phyloP scores from a whole-genome alignment of 305 asterid genomes.

The Lippia alba region DNA sequence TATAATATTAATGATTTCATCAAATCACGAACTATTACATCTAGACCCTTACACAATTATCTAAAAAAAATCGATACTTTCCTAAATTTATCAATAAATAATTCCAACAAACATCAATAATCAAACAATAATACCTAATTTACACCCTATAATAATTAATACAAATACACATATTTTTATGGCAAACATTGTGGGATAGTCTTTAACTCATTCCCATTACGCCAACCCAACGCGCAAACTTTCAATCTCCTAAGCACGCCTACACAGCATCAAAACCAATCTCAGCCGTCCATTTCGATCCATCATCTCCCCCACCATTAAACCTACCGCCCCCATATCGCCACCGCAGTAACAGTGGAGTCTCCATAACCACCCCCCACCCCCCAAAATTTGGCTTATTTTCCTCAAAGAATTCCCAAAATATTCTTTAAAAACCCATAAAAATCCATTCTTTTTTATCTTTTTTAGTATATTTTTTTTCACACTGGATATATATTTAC shows the following conservation, averaged over 20 bases:
- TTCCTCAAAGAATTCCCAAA: slow-evolving; percentile 9
- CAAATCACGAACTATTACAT: no score
- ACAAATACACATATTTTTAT: neutral
- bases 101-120: no score
- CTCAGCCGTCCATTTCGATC: slow-evolving; percentile 35
- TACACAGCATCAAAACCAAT: slow-evolving; percentile 31
- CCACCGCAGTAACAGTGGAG: slow-evolving; percentile 43
- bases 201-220: neutral
- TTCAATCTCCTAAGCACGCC: slow-evolving; percentile 18
- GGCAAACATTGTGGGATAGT: neutral
- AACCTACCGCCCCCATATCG: slow-evolving; percentile 43
- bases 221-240: slow-evolving; percentile 33
- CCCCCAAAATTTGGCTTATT: slow-evolving; percentile 2
- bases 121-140: no score
- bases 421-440: neutral
- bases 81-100: no score
- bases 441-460: slow-evolving; percentile 11
- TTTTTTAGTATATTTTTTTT: slow-evolving; percentile 28
- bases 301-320: slow-evolving; percentile 27
- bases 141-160: no score
- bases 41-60: no score
- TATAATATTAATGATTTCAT: no score
- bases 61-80: no score
- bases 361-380: slow-evolving; percentile 30
- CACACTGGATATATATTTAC: slow-evolving; percentile 39